phyloP scores from a whole-genome alignment of 164 flowering plant species.

The Liquidambar formosana region DNA sequence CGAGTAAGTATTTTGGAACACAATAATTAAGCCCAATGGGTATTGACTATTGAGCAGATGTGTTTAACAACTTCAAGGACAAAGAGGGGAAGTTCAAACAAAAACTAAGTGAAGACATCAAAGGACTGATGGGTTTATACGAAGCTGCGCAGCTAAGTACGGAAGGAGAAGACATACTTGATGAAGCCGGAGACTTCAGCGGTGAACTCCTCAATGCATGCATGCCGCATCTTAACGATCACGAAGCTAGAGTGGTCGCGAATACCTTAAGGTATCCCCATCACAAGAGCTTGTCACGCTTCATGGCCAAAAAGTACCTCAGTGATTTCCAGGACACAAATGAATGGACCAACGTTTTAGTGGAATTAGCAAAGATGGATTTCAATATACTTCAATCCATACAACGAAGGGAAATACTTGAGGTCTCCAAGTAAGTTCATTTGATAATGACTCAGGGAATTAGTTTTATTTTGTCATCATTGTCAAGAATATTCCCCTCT shows the following conservation, averaged over 20 bases:
- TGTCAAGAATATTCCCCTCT: no score
- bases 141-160: constrained; percentile 31
- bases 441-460: no score
- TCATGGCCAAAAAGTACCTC: constrained; percentile 23
- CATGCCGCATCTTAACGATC: constrained; percentile 1
- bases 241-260: constrained; percentile 18
- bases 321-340: not conserved
- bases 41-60: constrained; percentile 21
- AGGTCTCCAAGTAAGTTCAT: constrained; percentile 36
- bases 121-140: constrained; percentile 21
- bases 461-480: no score
- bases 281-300: constrained; percentile 43
- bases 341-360: constrained; percentile 10
- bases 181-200: constrained; percentile 38
- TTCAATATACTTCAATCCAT: constrained; percentile 25
- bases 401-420: constrained; percentile 37
- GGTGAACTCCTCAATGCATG: constrained; percentile 21
- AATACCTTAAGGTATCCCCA: constrained; percentile 34
- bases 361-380: constrained; percentile 38
- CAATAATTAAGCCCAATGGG: no score
- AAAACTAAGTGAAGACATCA: constrained; percentile 4
- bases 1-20: no score
- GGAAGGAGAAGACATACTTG: constrained; percentile 50
- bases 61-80: constrained; percentile 35
- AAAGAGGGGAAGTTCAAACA: constrained; percentile 26